Conservation (phyloP, 2,329 filamentous ascomycete species). For the Malbranchea zuffiana region DNA sequence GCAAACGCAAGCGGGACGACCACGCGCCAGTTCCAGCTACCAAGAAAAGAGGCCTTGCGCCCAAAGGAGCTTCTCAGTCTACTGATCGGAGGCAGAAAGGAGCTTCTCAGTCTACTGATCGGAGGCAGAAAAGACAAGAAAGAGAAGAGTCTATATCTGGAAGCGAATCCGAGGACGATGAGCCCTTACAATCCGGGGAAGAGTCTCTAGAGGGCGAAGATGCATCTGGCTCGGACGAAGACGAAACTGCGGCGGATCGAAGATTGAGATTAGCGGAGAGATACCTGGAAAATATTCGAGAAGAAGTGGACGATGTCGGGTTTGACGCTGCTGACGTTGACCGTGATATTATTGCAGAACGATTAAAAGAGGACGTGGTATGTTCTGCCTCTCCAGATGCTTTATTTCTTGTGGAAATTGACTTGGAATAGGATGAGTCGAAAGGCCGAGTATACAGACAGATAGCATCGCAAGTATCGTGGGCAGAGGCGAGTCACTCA, state of each 20-base stretch:
- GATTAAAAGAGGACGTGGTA: slow-evolving; percentile 78
- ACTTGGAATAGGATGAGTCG: slow-evolving; percentile 52
- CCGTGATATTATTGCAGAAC: slow-evolving; percentile 78
- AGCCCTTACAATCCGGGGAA: slow-evolving; percentile 31
- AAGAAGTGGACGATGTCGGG: slow-evolving; percentile 70
- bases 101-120: slow-evolving; percentile 27
- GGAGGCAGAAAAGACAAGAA: slow-evolving; percentile 25
- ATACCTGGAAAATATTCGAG: slow-evolving; percentile 81
- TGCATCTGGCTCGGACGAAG: slow-evolving; percentile 55
- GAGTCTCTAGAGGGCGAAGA: slow-evolving; percentile 39
- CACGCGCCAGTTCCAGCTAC: slow-evolving; percentile 32
- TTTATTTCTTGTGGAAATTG: slow-evolving; percentile 3
- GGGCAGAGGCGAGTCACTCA: slow-evolving; percentile 55
- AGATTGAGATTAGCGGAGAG: slow-evolving; percentile 78
- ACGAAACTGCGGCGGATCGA: slow-evolving; percentile 80
- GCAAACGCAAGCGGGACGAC: slow-evolving; percentile 72
- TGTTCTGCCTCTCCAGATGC: slow-evolving; percentile 19
- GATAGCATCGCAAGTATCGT: slow-evolving; percentile 62
- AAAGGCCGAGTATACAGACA: slow-evolving; percentile 82
- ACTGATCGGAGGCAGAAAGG: slow-evolving; percentile 33
- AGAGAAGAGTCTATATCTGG: slow-evolving; percentile 77
- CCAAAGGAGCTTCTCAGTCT: slow-evolving; percentile 22
- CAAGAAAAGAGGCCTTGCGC: slow-evolving; percentile 36
- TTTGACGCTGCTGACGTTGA: slow-evolving; percentile 95
- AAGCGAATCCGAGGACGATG: slow-evolving; percentile 63